Evolutionary conservation across 1,139 yeast species (phyloP).

Genomic region (Keqinozyma sinolaborantium): DNA sequence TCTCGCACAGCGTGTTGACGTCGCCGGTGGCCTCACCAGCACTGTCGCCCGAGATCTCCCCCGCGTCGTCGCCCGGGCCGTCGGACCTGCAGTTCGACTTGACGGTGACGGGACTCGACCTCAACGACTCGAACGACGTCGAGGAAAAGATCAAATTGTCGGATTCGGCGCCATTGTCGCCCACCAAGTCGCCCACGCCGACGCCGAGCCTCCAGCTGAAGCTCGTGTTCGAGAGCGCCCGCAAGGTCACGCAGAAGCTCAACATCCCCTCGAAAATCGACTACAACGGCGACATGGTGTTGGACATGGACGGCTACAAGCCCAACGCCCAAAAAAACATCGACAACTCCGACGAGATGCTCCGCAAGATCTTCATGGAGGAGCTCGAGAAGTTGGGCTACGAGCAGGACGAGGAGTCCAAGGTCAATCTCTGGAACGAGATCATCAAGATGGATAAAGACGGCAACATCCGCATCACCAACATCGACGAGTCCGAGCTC

Average conservation of each 20-base stretch:
- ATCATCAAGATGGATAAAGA: conserved; percentile 26
- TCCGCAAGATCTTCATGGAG: conserved; percentile 69
- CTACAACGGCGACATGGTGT: conserved; percentile 82
- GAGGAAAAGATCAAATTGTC: conserved; percentile 26
- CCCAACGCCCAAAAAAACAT: conserved; percentile 72
- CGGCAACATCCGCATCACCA: conserved; percentile 13
- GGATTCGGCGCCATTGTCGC: conserved; percentile 15
- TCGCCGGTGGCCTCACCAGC: conserved; percentile 90
- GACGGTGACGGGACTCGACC: conserved; percentile 9
- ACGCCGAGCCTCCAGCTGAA: conserved; percentile 26
- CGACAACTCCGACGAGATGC: conserved; percentile 64
- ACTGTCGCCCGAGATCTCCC: conserved; percentile 59
- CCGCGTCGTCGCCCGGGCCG: conserved; percentile 14
- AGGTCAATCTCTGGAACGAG: conserved; percentile 18
- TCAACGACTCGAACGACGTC: conserved; percentile 12
- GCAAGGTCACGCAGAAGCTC: conserved; percentile 64
- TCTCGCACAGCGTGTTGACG: conserved; percentile 78
- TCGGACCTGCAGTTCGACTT: conserved; percentile 10
- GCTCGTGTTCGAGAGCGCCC: conserved; percentile 60
- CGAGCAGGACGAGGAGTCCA: conserved; percentile 14
- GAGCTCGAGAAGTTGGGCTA: conserved; percentile 28
- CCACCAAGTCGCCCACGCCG: conserved; percentile 15
- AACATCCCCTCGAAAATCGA: conserved; percentile 89
- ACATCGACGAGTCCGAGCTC: conserved; percentile 1
- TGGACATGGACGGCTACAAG: conserved; percentile 97